A percentile compares a stretch with the other conserved stretches of the same genome.
Conservation (phyloP, 495 filamentous ascomycete genomes). For the Cercophora newfieldiana region DNA sequence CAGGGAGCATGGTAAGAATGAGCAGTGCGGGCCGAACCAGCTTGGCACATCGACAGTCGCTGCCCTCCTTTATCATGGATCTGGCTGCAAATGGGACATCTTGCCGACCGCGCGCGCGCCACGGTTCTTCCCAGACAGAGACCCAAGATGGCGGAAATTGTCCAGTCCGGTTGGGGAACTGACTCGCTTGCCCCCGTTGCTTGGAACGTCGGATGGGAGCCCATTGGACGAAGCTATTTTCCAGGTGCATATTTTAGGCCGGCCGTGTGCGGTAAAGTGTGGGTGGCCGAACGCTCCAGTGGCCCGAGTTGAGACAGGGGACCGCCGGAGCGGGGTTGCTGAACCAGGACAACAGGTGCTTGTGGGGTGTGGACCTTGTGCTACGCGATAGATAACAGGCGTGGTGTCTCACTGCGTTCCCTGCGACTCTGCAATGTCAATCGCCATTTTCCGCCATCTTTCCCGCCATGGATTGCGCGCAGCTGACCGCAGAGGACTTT, state of each 20-base stretch:
- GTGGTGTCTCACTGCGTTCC: background rate
- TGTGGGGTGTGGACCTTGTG: background rate
- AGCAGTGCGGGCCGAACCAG: background rate
- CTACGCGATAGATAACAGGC: background rate
- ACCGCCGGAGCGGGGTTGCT: background rate
- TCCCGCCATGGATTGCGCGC: background rate
- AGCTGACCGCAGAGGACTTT: constrained; percentile 25
- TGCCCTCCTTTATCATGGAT: background rate
- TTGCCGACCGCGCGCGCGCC: background rate
- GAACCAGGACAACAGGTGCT: background rate
- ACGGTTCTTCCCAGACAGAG: background rate
- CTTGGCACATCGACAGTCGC: background rate
- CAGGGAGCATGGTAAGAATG: background rate
- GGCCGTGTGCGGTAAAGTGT: background rate
- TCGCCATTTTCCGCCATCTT: background rate
- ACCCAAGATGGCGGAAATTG: background rate
- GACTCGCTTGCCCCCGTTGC: background rate
- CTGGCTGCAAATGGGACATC: background rate
- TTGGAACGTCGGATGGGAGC: background rate
- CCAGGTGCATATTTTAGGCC: background rate
- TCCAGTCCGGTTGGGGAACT: background rate
- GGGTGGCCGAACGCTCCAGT: background rate
- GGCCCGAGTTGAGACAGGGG: background rate
- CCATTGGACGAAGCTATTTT: background rate
- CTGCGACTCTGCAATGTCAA: background rate